Base-by-base conservation (phyloP, 768 basidiomycete genomes). In the Suillus occidentalis region DNA sequence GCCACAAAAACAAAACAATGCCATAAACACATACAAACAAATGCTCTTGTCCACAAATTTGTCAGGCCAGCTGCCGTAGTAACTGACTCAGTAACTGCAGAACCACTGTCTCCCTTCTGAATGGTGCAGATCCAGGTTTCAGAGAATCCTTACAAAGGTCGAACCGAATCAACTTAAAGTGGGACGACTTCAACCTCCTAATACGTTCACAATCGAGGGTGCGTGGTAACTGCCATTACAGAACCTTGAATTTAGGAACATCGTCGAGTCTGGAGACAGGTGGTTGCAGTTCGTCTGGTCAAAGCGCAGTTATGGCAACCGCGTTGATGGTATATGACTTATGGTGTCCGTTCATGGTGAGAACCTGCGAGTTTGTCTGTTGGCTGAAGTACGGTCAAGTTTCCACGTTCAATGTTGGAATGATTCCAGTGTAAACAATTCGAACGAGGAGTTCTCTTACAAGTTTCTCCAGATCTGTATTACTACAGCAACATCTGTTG, bases 1-100 rank as follows among this genome's bases (percentile, higher is more conserved):
- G 34, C 34, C 57, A 28, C 10, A 22, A 40, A 58, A 58, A 58
- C 57, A 58, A 43, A 53, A 58, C 57, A 58, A 58, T 40, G 37
- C 39, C 25, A 28, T 58, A 58, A 58, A 58, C 9, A 58, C 22
- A 39, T 39, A 39, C 39, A 58, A 58, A 58, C 25, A 40, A 58
- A 40, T 5, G 37, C 6, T 40, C 53, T 55, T 55, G 53, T 55
- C 52, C 31, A 31, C 31, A 20, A 53, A 34, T 34, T 20, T 34
- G 53, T 31, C 50, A 8, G 28, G 16, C 25, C 50, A 49, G 47
- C 50, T 6, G 5, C 22, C 14, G 25, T 50, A 50, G 50, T 25
- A 28, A 16, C 28, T 28, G 28, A 28, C 31, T 4, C 31, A 31
- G 31, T 31, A 31, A 31, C 50, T 52, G 25, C 50, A 52, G 50